phyloP scores from a whole-genome alignment of 2,329 filamentous ascomycete genomes.

The Beauveria asiatica region DNA sequence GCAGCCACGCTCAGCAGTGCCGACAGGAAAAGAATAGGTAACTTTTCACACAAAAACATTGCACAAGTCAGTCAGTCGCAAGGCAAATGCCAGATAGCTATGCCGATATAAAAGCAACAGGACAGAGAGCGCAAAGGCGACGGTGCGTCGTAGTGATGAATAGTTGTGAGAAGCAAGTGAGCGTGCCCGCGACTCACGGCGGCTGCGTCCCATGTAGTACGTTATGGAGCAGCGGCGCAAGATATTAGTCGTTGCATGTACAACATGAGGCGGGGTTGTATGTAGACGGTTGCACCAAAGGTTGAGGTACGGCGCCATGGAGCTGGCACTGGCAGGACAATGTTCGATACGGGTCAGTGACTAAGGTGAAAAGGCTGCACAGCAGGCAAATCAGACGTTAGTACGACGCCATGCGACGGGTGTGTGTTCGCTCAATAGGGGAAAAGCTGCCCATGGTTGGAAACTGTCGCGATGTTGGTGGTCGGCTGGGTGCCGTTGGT shows the following conservation, averaged over 20 bases:
- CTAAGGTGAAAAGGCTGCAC: slow-evolving; percentile 19
- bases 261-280: slow-evolving; percentile 5
- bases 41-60: not conserved
- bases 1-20: not conserved
- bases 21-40: not conserved
- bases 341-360: not conserved
- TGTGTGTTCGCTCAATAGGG: slow-evolving; percentile 41
- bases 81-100: not conserved
- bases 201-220: not conserved
- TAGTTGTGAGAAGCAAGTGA: slow-evolving; percentile 2
- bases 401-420: slow-evolving; percentile 57
- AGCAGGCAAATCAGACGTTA: slow-evolving; percentile 29
- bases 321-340: not conserved
- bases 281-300: slow-evolving; percentile 1
- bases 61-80: not conserved
- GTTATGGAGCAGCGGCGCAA: not conserved
- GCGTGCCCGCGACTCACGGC: not conserved
- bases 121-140: not conserved
- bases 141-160: not conserved
- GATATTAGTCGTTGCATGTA: slow-evolving; percentile 9
- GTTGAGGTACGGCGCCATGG: not conserved
- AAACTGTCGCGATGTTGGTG: slow-evolving; percentile 27
- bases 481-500: slow-evolving; percentile 46
- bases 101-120: not conserved
- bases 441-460: slow-evolving; percentile 33